Percentiles rank a stretch among this genome's conserved stretches.
Evolutionary conservation across 257 asterid species (phyloP).

Genomic region (Solanum tarapatanum): DNA sequence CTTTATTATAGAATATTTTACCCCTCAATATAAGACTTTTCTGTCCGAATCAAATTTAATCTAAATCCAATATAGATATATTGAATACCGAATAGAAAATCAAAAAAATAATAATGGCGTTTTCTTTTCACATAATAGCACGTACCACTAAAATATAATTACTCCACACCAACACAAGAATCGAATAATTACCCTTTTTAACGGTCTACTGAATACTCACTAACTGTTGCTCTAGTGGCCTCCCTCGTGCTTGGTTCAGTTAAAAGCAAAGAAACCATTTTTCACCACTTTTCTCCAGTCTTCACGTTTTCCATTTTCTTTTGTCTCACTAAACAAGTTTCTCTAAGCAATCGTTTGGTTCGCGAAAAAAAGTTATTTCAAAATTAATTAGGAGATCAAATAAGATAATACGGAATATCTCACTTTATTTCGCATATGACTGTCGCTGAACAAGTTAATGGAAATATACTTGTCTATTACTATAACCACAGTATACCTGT

Average conservation of each 20-base stretch:
- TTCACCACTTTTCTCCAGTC: constrained; percentile 10
- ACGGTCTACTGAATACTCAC: constrained; percentile 22
- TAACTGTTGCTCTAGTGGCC: constrained; percentile 28
- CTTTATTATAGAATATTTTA: too few relatives aligned
- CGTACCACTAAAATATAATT: background rate
- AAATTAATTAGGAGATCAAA: too few relatives aligned
- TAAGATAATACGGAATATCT: too few relatives aligned
- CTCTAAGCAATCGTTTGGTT: background rate
- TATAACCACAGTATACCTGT: background rate
- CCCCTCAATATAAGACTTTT: background rate
- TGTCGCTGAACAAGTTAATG: background rate
- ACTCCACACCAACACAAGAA: background rate
- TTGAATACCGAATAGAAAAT: too few relatives aligned
- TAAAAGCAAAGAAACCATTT: constrained; percentile 28
- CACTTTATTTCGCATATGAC: too few relatives aligned
- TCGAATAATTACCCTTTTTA: constrained; percentile 7
- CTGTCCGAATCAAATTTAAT: too few relatives aligned
- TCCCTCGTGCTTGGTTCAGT: constrained; percentile 40
- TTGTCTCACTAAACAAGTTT: background rate
- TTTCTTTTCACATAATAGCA: background rate
- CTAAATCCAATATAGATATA: too few relatives aligned
- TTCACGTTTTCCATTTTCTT: constrained; percentile 2
- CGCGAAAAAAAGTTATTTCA: background rate
- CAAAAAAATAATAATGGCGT: background rate
- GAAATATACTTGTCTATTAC: background rate